phyloP scores from a whole-genome alignment of 129 eudicot genomes.

The Ambrosia artemisiifolia region DNA sequence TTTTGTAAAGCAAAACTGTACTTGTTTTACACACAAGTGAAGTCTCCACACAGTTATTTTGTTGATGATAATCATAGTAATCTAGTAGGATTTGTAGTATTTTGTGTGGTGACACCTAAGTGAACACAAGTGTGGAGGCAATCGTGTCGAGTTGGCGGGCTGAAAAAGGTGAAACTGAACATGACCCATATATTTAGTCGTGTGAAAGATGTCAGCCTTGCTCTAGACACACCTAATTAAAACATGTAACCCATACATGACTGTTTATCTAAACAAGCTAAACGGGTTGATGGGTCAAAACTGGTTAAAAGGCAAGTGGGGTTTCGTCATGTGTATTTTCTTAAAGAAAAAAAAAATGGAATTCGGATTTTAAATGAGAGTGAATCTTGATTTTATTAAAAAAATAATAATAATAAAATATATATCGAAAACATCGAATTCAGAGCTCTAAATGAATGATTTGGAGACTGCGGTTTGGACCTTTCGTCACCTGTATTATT shows the following conservation, averaged over 20 bases:
- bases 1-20: slow-evolving; percentile 6
- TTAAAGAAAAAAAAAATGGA: too few relatives aligned
- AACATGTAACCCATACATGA: too few relatives aligned
- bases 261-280: too few relatives aligned
- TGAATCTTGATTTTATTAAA: too few relatives aligned
- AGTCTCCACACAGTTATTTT: neutral
- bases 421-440: neutral
- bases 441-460: neutral
- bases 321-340: too few relatives aligned
- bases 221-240: too few relatives aligned
- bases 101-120: neutral
- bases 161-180: too few relatives aligned
- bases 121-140: neutral
- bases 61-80: neutral
- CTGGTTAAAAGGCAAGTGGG: neutral
- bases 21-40: neutral
- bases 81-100: neutral
- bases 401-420: too few relatives aligned
- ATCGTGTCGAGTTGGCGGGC: neutral
- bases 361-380: too few relatives aligned
- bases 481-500: too few relatives aligned
- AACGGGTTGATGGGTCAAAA: neutral
- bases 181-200: too few relatives aligned
- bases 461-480: neutral
- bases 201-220: too few relatives aligned